Percentiles rank a stretch among this genome's conserved stretches.
Conservation (phyloP, 2,329 filamentous ascomycete species). For the Sporothrix brasiliensis region DNA sequence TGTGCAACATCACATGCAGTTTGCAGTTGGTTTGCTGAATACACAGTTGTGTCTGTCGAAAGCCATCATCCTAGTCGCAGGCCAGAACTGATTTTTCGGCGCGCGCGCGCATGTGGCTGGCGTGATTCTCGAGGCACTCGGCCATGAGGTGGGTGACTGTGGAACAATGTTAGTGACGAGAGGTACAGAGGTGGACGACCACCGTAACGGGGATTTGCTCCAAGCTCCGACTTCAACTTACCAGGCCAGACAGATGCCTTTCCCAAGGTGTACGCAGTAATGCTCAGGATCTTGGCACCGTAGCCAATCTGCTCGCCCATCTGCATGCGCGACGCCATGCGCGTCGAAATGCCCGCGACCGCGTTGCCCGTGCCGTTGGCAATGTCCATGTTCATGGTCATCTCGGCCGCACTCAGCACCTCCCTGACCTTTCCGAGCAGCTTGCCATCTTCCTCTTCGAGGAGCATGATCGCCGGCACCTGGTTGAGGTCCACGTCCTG, state of each 20-base stretch:
- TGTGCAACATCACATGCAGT: too few relatives aligned
- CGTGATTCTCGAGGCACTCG: slow-evolving; percentile 58
- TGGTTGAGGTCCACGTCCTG: slow-evolving; percentile 78
- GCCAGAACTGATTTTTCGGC: slow-evolving; percentile 57
- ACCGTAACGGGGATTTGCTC: too few relatives aligned
- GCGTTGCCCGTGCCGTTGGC: slow-evolving; percentile 48
- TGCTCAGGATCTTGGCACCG: slow-evolving; percentile 78
- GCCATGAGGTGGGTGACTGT: slow-evolving; percentile 59
- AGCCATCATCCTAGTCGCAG: background rate
- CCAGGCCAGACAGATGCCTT: slow-evolving; percentile 91
- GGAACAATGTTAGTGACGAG: background rate
- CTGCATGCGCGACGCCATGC: slow-evolving; percentile 49
- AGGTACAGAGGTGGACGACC: background rate
- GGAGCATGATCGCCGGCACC: slow-evolving; percentile 83
- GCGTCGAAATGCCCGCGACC: slow-evolving; percentile 53
- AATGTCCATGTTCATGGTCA: slow-evolving; percentile 69
- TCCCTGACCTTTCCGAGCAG: slow-evolving; percentile 80
- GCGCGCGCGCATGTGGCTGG: slow-evolving; percentile 54
- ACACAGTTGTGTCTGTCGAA: background rate
- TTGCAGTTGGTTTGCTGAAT: background rate
- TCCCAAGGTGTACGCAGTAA: slow-evolving; percentile 84
- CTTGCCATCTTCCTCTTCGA: slow-evolving; percentile 90
- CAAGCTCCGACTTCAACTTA: slow-evolving; percentile 49
- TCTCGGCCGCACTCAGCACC: slow-evolving; percentile 74
- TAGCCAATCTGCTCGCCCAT: slow-evolving; percentile 71